Conservation (phyloP, 768 basidiomycete species). For the Lyophyllum decastes region DNA sequence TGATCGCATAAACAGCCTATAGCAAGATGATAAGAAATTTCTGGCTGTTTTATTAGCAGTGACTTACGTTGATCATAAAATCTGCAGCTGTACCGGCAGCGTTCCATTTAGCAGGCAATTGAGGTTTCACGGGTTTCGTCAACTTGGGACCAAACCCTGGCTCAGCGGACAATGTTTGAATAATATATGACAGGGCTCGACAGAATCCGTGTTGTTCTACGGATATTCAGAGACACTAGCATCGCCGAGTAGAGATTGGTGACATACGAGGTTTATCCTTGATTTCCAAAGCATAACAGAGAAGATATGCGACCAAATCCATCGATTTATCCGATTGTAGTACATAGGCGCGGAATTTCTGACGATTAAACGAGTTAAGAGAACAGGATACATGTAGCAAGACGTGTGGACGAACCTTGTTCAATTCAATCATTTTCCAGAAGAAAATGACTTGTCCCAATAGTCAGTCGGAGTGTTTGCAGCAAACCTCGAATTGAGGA, state of each 20-base stretch:
- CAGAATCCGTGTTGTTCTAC: slow-evolving; percentile 90
- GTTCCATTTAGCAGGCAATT: slow-evolving; percentile 78
- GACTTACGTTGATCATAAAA: slow-evolving; percentile 81
- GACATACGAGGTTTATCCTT: slow-evolving; percentile 90
- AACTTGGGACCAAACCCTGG: slow-evolving; percentile 73
- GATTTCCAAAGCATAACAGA: slow-evolving; percentile 83
- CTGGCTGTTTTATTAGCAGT: background rate
- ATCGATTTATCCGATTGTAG: slow-evolving; percentile 79
- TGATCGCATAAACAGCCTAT: slow-evolving; percentile 86
- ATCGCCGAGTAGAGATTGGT: background rate
- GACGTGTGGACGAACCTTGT: slow-evolving; percentile 61
- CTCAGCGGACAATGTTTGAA: slow-evolving; percentile 90
- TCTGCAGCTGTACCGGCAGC: slow-evolving; percentile 76
- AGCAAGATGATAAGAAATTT: background rate
- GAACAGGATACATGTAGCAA: background rate
- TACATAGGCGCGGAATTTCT: slow-evolving; percentile 90
- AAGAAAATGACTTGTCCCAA: slow-evolving; percentile 64
- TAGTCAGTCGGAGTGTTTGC: background rate
- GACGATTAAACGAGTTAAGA: slow-evolving; percentile 5
- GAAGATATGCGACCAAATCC: slow-evolving; percentile 75
- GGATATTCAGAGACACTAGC: background rate
- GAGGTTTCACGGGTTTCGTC: slow-evolving; percentile 59
- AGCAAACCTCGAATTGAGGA: slow-evolving; percentile 5
- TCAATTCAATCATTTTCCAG: slow-evolving; percentile 92
- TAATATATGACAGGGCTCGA: slow-evolving; percentile 85